phyloP scores from a whole-genome alignment of 352 stramenopile species.

The Phytopythium cucurbitacearum region DNA sequence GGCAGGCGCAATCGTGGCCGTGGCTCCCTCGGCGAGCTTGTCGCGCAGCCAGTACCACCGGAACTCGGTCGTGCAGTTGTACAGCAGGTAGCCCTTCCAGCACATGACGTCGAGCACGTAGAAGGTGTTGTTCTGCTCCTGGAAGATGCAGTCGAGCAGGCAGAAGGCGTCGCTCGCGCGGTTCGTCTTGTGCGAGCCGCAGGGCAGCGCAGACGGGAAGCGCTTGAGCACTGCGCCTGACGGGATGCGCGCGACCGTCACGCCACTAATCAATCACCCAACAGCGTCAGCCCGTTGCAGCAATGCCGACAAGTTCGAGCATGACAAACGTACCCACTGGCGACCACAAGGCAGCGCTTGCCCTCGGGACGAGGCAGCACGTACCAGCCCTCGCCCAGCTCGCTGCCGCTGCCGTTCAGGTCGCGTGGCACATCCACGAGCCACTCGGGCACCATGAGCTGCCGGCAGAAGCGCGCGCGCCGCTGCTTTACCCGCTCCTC shows the following conservation, averaged over 20 bases:
- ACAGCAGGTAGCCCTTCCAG: conserved; percentile 92
- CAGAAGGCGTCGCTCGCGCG: conserved; percentile 69
- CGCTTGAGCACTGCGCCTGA: conserved; percentile 81
- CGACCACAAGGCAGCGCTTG: conserved; percentile 87
- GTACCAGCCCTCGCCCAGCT: conserved; percentile 82
- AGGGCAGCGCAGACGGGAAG: conserved; percentile 80
- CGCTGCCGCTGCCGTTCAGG: conserved; percentile 75
- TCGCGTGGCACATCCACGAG: conserved; percentile 81
- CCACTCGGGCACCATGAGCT: conserved; percentile 89
- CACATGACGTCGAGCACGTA: conserved; percentile 93
- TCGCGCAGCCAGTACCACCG: conserved; percentile 89
- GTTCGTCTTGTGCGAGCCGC: conserved; percentile 79
- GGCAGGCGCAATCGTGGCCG: conserved; percentile 33
- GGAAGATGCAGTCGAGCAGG: conserved; percentile 91
- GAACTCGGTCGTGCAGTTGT: conserved; percentile 92
- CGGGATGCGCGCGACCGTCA: conserved; percentile 74
- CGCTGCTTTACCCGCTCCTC: conserved; percentile 76
- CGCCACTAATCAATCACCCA: conserved; percentile 17
- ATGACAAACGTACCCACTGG: conserved; percentile 55
- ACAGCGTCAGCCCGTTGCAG: not conserved
- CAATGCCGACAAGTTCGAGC: not conserved
- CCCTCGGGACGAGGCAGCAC: conserved; percentile 89
- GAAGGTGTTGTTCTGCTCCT: conserved; percentile 85
- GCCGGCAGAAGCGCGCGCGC: conserved; percentile 68
- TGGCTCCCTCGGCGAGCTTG: conserved; percentile 79